Percentiles rank a stretch among this genome's conserved stretches.
phyloP scores from a whole-genome alignment of 208 protist species.

The Porcisia hertigi region DNA sequence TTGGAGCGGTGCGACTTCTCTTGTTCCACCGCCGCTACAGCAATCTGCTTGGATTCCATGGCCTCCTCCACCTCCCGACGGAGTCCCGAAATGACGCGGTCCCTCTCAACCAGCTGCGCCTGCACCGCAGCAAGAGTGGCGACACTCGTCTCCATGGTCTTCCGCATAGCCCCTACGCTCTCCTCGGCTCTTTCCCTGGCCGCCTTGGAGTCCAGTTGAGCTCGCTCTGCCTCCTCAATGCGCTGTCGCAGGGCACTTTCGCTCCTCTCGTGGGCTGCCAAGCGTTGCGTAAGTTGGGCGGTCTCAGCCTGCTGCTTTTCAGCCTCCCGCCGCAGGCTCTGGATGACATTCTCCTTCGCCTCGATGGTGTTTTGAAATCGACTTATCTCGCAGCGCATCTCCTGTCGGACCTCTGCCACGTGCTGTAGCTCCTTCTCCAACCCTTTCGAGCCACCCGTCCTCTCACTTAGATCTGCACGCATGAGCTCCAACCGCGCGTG shows the following conservation, averaged over 20 bases:
- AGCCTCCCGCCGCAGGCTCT: slow-evolving; percentile 14
- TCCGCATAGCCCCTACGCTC: slow-evolving; percentile 19
- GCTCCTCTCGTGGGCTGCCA: slow-evolving; percentile 16
- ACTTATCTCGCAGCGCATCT: slow-evolving; percentile 33
- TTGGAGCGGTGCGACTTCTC: slow-evolving; percentile 28
- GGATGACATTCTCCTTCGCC: slow-evolving; percentile 24
- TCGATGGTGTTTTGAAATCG: slow-evolving; percentile 13
- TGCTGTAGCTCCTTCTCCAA: slow-evolving; percentile 44
- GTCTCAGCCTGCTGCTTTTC: slow-evolving; percentile 36
- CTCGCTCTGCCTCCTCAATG: slow-evolving; percentile 31
- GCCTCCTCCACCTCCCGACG: slow-evolving; percentile 26
- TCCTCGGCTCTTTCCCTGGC: slow-evolving; percentile 21
- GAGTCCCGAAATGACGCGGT: slow-evolving; percentile 14
- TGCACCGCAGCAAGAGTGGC: slow-evolving; percentile 10
- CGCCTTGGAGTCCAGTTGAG: slow-evolving; percentile 22
- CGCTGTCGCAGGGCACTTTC: slow-evolving; percentile 25
- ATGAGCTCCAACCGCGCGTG: slow-evolving; percentile 46
- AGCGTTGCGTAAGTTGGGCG: slow-evolving; percentile 29
- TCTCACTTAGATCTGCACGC: slow-evolving; percentile 46
- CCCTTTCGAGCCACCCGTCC: slow-evolving; percentile 45
- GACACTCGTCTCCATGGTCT: slow-evolving; percentile 15
- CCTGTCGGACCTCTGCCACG: slow-evolving; percentile 33
- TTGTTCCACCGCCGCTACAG: slow-evolving; percentile 19
- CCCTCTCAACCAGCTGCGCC: slow-evolving; percentile 18
- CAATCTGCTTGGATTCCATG: slow-evolving; percentile 20